These are phyloP conservation scores for Fragaria ananassa DNA, from an alignment of 306 rosid species.

Conservation along the genomic window DNA sequence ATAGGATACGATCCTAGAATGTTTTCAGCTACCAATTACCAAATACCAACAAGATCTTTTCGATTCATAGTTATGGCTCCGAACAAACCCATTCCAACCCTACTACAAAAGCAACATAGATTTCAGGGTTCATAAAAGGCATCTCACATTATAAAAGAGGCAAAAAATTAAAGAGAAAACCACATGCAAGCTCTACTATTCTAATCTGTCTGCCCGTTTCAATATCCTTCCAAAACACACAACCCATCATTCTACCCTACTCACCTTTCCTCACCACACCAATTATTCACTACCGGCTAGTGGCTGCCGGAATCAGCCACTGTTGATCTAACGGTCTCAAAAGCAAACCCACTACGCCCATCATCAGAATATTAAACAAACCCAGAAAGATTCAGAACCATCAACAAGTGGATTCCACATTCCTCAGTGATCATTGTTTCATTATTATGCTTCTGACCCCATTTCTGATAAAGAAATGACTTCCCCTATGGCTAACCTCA, in stretches of 20 bases:
- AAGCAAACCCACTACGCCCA: not conserved
- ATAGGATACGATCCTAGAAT: not conserved
- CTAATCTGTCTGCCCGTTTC: not conserved
- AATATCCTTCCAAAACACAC: constrained; percentile 3
- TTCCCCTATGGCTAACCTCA: not conserved
- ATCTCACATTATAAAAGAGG: not conserved
- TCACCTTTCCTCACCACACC: constrained; percentile 1
- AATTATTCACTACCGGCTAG: not conserved
- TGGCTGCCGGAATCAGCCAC: not conserved
- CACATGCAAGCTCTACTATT: constrained; percentile 1
- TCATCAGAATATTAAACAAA: constrained; percentile 1
- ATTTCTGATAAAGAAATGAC: not conserved
- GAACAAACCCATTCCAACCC: not conserved
- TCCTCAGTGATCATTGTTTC: constrained; percentile 1
- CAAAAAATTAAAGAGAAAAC: not conserved
- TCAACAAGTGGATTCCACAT: not conserved
- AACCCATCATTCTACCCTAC: constrained; percentile 10
- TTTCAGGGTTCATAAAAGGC: not conserved
- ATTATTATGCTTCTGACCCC: not conserved
- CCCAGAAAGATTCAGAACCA: not conserved
- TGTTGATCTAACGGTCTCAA: not conserved
- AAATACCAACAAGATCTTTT: not conserved
- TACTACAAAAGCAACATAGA: not conserved
- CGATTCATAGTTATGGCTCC: not conserved
- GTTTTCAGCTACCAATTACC: not conserved